These are phyloP conservation scores for Loxodes magnus DNA, from an alignment of 73 alveolate species.

Conservation along the genomic window DNA sequence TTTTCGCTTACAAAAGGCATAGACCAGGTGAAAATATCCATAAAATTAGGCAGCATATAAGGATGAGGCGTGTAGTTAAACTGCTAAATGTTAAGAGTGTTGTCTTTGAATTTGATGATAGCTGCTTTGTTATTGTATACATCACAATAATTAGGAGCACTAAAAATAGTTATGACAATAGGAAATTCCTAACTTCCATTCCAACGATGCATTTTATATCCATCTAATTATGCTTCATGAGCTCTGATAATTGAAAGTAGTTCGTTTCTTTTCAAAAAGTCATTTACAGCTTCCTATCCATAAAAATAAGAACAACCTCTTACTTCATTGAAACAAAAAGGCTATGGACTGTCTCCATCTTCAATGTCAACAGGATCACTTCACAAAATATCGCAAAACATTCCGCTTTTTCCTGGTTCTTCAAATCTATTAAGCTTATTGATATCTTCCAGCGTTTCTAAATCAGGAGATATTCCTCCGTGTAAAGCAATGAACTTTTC, in stretches of 20 bases:
- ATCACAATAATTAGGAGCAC: slow-evolving; percentile 95
- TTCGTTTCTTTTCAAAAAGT: slow-evolving; percentile 33
- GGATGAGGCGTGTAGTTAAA: slow-evolving; percentile 85
- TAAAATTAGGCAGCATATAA: slow-evolving; percentile 71
- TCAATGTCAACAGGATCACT: slow-evolving; percentile 78
- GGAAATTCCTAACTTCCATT: slow-evolving; percentile 74
- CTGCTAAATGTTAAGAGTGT: slow-evolving; percentile 73
- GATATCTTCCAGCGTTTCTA: slow-evolving; percentile 45
- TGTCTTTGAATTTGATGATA: slow-evolving; percentile 60
- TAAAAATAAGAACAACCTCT: slow-evolving; percentile 59
- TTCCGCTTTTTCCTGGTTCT: slow-evolving; percentile 72
- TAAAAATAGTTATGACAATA: slow-evolving; percentile 74
- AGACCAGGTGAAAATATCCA: slow-evolving; percentile 79
- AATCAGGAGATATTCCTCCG: slow-evolving; percentile 81
- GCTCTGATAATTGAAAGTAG: slow-evolving; percentile 68
- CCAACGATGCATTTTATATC: slow-evolving; percentile 88
- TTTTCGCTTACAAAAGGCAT: slow-evolving; percentile 84
- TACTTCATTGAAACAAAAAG: slow-evolving; percentile 40
- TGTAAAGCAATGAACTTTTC: slow-evolving; percentile 65
- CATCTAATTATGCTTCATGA: slow-evolving; percentile 90
- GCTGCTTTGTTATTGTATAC: slow-evolving; percentile 88
- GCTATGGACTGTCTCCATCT: slow-evolving; percentile 26
- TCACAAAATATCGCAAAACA: slow-evolving; percentile 75
- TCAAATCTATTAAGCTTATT: slow-evolving; percentile 47
- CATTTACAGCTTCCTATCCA: slow-evolving; percentile 43